Conservation (phyloP, 225 moss, liverwort and hornwort species). For the Lunularia cruciata region DNA sequence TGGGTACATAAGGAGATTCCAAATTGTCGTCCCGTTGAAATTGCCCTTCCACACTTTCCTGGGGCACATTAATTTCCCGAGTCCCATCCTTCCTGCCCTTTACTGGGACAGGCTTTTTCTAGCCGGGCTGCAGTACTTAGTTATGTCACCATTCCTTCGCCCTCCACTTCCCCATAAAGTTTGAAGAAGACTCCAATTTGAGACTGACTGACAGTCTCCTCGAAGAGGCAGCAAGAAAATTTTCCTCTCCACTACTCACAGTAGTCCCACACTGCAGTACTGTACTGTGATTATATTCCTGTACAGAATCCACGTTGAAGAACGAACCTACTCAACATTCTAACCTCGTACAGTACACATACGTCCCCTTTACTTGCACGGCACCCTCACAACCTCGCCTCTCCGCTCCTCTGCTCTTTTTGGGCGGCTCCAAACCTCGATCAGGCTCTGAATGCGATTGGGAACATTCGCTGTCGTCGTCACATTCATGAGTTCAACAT, state of each 20-base stretch:
- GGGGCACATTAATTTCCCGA: not conserved
- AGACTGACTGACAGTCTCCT: not conserved
- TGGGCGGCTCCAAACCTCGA: not conserved
- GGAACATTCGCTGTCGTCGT: conserved; percentile 10
- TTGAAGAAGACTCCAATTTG: too few species aligned
- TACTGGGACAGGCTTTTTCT: not conserved
- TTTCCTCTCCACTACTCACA: too few species aligned
- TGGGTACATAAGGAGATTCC: conserved; percentile 1
- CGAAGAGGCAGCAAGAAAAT: too few species aligned
- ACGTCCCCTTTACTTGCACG: not conserved
- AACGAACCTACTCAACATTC: conserved; percentile 5
- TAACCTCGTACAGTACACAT: not conserved
- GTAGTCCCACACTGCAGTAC: not conserved
- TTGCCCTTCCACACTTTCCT: not conserved
- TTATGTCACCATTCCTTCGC: too few species aligned
- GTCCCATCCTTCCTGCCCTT: not conserved
- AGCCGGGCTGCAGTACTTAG: too few species aligned
- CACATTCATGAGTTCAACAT: not conserved
- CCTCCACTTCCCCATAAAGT: too few species aligned
- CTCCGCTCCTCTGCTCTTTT: not conserved
- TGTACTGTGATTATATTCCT: too few species aligned
- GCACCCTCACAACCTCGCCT: too few species aligned
- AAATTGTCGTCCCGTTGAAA: not conserved
- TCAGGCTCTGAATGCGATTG: not conserved
- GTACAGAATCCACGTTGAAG: too few species aligned